Evolutionary conservation across 495 filamentous ascomycete species (phyloP).

Genomic region (Gamarada debralockiae): DNA sequence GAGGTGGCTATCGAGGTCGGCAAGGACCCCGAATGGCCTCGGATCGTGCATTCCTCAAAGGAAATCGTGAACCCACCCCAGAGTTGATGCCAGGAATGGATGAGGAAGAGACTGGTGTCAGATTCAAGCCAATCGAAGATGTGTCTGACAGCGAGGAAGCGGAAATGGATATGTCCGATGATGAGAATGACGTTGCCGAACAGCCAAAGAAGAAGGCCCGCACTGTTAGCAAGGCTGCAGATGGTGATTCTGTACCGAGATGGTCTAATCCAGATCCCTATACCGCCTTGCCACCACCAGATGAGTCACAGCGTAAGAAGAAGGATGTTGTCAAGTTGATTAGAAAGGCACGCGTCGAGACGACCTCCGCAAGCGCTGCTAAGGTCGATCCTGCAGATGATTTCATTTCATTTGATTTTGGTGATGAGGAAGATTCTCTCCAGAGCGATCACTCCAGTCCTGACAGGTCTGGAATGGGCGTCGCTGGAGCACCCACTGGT

Average conservation of each 20-base stretch:
- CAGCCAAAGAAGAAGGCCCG: slow-evolving; percentile 26
- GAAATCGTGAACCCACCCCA: slow-evolving; percentile 24
- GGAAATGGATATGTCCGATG: slow-evolving; percentile 58
- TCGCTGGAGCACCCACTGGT: slow-evolving; percentile 28
- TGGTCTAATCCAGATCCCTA: slow-evolving; percentile 97
- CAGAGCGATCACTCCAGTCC: slow-evolving; percentile 5
- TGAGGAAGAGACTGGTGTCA: slow-evolving; percentile 32
- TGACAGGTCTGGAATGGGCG: neutral
- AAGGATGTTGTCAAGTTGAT: slow-evolving; percentile 84
- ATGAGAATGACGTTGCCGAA: slow-evolving; percentile 39
- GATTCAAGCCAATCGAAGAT: slow-evolving; percentile 48
- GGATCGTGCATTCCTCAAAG: slow-evolving; percentile 22
- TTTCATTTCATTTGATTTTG: slow-evolving; percentile 77
- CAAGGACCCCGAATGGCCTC: slow-evolving; percentile 22
- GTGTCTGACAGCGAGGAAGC: slow-evolving; percentile 71
- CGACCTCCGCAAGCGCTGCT: slow-evolving; percentile 31
- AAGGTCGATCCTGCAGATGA: slow-evolving; percentile 57
- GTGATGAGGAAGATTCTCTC: slow-evolving; percentile 42
- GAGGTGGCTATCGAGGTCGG: slow-evolving; percentile 21
- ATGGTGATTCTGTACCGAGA: slow-evolving; percentile 53
- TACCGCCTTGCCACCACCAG: slow-evolving; percentile 71
- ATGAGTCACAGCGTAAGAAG: slow-evolving; percentile 60
- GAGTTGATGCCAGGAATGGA: slow-evolving; percentile 28
- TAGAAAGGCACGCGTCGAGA: slow-evolving; percentile 68
- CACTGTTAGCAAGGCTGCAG: slow-evolving; percentile 23